Evolutionary conservation across 2,329 filamentous ascomycete species (phyloP), one percentile per base, ranked within the genome.

Genomic region (Paraphoma chrysanthemicola): DNA sequence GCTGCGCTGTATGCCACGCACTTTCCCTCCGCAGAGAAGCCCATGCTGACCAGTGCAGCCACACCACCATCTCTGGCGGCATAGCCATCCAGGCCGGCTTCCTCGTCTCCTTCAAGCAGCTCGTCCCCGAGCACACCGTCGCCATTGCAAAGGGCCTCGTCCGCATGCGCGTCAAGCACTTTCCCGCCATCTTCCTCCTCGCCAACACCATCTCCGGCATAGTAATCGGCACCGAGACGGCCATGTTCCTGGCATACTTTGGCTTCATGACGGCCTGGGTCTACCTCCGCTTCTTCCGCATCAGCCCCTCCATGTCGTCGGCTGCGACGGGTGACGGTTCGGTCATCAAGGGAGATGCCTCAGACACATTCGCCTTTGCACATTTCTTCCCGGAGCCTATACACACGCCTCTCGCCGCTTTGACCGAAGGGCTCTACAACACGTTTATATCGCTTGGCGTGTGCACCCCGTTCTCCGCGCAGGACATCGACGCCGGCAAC

Each of bases 31-130:
- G 33, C 7, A 14, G 23, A 31, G 39, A 51, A 53, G 54, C 43
- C 46, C 51, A 47, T n/a, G 63, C 65, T 59, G 65, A 63, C 45
- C 16, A 7, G n/a, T n/a, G 53, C 12, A 79, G 75, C 69, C 95
- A 90, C 45, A 93, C 90, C 44, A 89, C 91, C 62, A 91, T 98
- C 72, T 91, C 91, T 67, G 95, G 95, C 67, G 93, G 93, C 53
- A 89, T 97, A 62, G 88, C 93, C 14, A 83, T 97, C 55, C 94
- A 97, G 77, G 93, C 95, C 45, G 89, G 91, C 59, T 98, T 98
- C 81, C 90, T 99, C 59, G 92, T 98, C 69, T 92, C 94, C 52
- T 97, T 98, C 80, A 98, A 96, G 80, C 95, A 99, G 79, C 91
- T 99, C 48, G 90, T 98, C 36, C 95, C 95, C 18, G 93, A 97